A percentile compares a stretch with the other conserved stretches of the same genome.
phyloP scores from a whole-genome alignment of 179 eudicot genomes.

The Monotropa hypopitys region DNA sequence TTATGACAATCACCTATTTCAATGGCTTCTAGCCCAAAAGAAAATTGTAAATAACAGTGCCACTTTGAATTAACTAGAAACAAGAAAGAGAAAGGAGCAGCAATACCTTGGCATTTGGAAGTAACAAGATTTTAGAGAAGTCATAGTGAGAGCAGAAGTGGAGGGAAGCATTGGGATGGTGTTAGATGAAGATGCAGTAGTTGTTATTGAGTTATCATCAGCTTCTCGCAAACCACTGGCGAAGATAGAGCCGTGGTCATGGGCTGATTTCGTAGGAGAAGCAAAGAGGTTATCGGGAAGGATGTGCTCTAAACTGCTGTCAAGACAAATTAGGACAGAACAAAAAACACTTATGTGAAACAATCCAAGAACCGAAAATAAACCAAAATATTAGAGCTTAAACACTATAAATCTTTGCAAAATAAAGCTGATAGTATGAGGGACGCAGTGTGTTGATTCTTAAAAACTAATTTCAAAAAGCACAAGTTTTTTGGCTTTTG shows the following conservation, averaged over 20 bases:
- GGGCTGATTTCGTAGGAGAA: slow-evolving; percentile 62
- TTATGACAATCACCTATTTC: slow-evolving; percentile 39
- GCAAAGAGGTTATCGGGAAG: slow-evolving; percentile 80
- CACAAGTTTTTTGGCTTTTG: neutral
- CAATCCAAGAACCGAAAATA: neutral
- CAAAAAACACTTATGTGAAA: neutral
- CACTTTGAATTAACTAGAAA: slow-evolving; percentile 18
- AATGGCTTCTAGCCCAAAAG: slow-evolving; percentile 55
- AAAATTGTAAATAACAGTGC: slow-evolving; percentile 14
- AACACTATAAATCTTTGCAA: neutral
- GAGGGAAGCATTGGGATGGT: slow-evolving; percentile 21
- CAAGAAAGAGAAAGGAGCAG: slow-evolving; percentile 18
- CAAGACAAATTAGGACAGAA: neutral
- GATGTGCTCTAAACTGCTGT: slow-evolving; percentile 61
- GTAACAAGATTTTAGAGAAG: slow-evolving; percentile 47
- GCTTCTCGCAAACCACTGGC: slow-evolving; percentile 20
- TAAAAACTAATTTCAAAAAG: neutral
- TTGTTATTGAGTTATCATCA: slow-evolving; percentile 15
- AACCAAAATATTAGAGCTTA: neutral
- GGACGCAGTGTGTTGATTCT: too few species aligned
- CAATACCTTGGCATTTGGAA: slow-evolving; percentile 65
- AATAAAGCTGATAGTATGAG: neutral
- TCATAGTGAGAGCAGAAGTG: slow-evolving; percentile 27
- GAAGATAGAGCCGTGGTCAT: slow-evolving; percentile 29
- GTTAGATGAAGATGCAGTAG: slow-evolving; percentile 22